phyloP scores from a whole-genome alignment of 306 rosid species.

The Sindora glabra region DNA sequence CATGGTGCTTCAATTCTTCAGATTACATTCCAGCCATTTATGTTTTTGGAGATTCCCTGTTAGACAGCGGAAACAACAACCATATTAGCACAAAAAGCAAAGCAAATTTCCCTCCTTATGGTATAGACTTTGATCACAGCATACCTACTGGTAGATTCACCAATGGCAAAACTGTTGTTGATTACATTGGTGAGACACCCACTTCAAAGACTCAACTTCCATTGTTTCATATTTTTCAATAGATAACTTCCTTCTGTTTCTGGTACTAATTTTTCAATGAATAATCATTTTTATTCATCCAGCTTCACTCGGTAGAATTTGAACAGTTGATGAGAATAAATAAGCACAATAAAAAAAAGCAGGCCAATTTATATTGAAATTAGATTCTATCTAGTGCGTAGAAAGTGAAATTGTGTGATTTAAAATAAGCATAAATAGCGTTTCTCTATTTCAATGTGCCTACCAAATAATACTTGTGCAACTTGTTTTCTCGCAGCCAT shows the following conservation, averaged over 20 bases:
- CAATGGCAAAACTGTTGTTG: conserved; percentile 32
- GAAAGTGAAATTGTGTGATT: no score
- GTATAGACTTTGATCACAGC: conserved; percentile 24
- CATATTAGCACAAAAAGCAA: not conserved
- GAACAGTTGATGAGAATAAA: no score
- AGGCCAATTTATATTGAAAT: no score
- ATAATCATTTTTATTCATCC: no score
- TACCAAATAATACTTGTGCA: not conserved
- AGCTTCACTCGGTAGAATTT: no score
- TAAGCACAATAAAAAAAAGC: no score
- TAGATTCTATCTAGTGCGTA: no score
- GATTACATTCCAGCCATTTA: conserved; percentile 24
- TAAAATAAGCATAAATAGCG: no score
- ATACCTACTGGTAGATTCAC: conserved; percentile 28
- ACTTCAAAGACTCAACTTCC: no score
- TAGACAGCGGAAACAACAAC: conserved; percentile 29
- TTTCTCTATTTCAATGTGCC: not conserved
- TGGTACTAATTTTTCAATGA: not conserved
- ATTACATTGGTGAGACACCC: conserved; percentile 25
- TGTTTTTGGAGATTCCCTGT: conserved; percentile 35
- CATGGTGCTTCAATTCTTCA: not conserved
- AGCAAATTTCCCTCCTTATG: conserved; percentile 20
- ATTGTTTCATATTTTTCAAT: no score
- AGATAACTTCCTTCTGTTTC: not conserved
- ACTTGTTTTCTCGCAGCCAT: conserved; percentile 13